A percentile compares a stretch with the other conserved stretches of the same genome.
These are phyloP conservation scores for Lineolata rhizophorae DNA, from an alignment of 495 filamentous ascomycete genomes.

Conservation along the genomic window DNA sequence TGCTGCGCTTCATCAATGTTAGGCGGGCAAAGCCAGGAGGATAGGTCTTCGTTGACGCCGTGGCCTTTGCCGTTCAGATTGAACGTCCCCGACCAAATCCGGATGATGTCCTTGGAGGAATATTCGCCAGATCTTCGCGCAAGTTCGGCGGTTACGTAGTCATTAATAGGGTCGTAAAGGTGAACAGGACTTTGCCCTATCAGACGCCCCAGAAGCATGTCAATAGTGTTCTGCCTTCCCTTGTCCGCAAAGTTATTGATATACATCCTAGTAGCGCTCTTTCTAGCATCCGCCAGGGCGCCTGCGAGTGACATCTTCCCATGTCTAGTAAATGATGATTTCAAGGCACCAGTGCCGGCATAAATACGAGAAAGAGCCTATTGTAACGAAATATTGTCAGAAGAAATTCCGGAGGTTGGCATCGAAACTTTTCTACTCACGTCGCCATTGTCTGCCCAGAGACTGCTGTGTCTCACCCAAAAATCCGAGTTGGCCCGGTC, in stretches of 20 bases:
- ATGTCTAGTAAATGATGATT: conserved; percentile 84
- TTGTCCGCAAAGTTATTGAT: conserved; percentile 97
- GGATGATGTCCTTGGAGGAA: conserved; percentile 26
- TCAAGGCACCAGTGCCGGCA: conserved; percentile 85
- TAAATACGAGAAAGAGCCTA: conserved; percentile 84
- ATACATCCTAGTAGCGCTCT: conserved; percentile 81
- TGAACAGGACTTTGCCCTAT: conserved; percentile 67
- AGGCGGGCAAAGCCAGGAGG: conserved; percentile 51
- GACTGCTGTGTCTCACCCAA: conserved; percentile 68
- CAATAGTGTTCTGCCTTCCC: conserved; percentile 79
- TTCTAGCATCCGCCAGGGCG: conserved; percentile 82
- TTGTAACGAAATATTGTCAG: no score
- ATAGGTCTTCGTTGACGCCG: conserved; percentile 58
- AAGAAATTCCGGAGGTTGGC: no score
- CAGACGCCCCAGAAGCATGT: conserved; percentile 60
- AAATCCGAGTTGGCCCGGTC: conserved; percentile 52
- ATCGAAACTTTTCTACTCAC: no score
- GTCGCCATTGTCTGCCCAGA: conserved; percentile 99
- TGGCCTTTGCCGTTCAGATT: conserved; percentile 75
- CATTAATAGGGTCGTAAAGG: conserved; percentile 84
- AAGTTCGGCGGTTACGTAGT: conserved; percentile 60
- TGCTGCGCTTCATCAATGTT: conserved; percentile 25
- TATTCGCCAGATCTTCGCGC: conserved; percentile 17
- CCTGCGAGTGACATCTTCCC: conserved; percentile 94
- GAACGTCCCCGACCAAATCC: conserved; percentile 74